Percentiles rank a stretch among this genome's conserved stretches.
Evolutionary conservation across 2,329 filamentous ascomycete species (phyloP).

Genomic region (Eutypa lata): DNA sequence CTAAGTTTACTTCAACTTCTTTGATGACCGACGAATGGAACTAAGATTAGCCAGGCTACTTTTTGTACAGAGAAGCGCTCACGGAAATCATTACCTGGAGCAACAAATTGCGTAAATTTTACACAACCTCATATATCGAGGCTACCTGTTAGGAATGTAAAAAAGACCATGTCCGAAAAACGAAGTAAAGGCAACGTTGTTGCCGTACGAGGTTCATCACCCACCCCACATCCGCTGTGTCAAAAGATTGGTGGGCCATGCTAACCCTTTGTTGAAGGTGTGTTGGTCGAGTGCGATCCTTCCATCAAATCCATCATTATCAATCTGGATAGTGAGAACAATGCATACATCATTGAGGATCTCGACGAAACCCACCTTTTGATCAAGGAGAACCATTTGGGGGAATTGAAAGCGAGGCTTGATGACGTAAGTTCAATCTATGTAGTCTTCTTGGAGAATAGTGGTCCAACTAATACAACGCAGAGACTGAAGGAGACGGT

Average conservation of each 20-base stretch:
- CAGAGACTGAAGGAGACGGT: conserved; percentile 52
- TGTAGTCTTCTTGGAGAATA: conserved; percentile 2
- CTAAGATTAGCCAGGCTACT: too few species aligned
- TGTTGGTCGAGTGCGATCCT: conserved; percentile 79
- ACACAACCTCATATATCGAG: too few species aligned
- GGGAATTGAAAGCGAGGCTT: conserved; percentile 63
- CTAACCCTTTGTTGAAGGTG: conserved; percentile 43
- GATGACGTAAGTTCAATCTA: conserved; percentile 54
- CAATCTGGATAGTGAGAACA: conserved; percentile 67
- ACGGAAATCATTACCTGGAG: too few species aligned
- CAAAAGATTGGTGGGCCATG: not conserved
- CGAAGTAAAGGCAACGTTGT: conserved; percentile 1
- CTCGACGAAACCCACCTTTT: conserved; percentile 74
- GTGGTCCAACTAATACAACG: conserved; percentile 9
- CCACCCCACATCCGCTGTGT: not conserved
- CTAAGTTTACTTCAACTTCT: too few species aligned
- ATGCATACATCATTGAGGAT: conserved; percentile 77
- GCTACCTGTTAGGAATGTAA: too few species aligned
- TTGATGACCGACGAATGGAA: too few species aligned
- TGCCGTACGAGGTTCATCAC: not conserved
- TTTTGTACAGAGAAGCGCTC: too few species aligned
- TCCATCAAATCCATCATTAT: conserved; percentile 84
- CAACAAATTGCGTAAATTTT: too few species aligned
- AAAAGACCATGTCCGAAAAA: not conserved
- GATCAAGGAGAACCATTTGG: conserved; percentile 71